A percentile compares a stretch with the other conserved stretches of the same genome.
Conservation (phyloP, 305 asterid genomes). For the Fraxinus xanthoxyloides region DNA sequence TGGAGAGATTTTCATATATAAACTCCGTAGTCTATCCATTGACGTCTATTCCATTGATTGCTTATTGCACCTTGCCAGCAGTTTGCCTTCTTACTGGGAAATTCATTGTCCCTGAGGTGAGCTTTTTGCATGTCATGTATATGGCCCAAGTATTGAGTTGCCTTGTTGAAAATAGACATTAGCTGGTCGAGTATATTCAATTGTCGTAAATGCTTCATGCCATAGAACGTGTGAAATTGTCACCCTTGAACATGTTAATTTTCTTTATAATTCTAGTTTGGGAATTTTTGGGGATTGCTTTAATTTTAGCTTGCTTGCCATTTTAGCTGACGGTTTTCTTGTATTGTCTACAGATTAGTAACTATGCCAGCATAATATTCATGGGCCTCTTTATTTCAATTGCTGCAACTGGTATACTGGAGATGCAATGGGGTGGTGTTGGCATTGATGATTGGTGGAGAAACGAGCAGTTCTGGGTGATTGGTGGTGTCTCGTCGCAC, state of each 20-base stretch:
- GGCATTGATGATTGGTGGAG: constrained; percentile 90
- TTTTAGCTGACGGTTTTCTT: constrained; percentile 1
- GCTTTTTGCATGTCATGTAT: constrained; percentile 4
- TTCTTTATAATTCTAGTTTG: background rate
- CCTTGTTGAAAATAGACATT: background rate
- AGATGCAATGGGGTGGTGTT: constrained; percentile 95
- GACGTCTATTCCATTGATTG: constrained; percentile 81
- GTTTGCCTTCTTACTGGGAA: constrained; percentile 88
- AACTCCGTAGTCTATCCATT: constrained; percentile 85
- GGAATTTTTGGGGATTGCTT: background rate
- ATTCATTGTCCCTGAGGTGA: constrained; percentile 90
- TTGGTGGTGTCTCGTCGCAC: constrained; percentile 88
- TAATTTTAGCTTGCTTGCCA: background rate
- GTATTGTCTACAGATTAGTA: constrained; percentile 63
- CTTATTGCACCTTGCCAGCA: constrained; percentile 87
- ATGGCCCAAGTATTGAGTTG: background rate
- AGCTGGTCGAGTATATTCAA: background rate
- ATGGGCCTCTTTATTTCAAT: constrained; percentile 77
- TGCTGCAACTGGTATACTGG: constrained; percentile 74
- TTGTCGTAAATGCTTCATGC: background rate
- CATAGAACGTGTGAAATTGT: background rate
- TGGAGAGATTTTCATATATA: constrained; percentile 89
- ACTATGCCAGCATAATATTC: constrained; percentile 84
- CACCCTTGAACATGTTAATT: background rate
- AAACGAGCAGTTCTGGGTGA: constrained; percentile 99